Evolutionary conservation across 495 filamentous ascomycete genomes (phyloP), one percentile per base, ranked within the genome.

Genomic region (Lichina pygmaea): DNA sequence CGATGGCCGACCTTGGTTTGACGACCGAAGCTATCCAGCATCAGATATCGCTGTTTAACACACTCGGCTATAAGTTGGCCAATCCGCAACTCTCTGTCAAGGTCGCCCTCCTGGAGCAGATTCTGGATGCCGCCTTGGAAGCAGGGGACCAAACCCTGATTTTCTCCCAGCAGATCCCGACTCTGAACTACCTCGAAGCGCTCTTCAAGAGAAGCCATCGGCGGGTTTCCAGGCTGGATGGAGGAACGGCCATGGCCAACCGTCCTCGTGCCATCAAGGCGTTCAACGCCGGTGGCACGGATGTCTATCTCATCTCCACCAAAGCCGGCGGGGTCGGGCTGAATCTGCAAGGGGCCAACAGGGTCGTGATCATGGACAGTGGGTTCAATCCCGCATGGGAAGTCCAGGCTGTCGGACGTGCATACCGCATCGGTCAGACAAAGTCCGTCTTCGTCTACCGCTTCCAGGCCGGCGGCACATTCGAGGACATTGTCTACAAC

Each of bases 381-480:
- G 63, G 64, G 42, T 93, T 74, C 57, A 86, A 81, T 44, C 86
- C 86, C 0, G 66, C 68, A 6, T 68, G 73, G 57, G 86, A 94
- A 54, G 73, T 86, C 47, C 86, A 95, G 56, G 86, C 86, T 7
- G 70, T 95, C 46, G 86, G 83, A 8, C 69, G 86, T 51, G 78
- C 78, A 0, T 92, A 91, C 55, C 81, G 86, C 3, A 65, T 95
- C 16, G 86, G 86, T 0, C 86, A 95, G 53, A 59, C 57, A 13
- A 93, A 92, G 51, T 65, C 67, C 0, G 85, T 93, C 2, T 92
- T 66, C 57, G 82, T 94, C 3, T 95, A 95, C 55, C 78, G 79
- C n/a, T 72, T 95, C 44, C 59, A 78, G 17, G 62, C 72, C 11
- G 81, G 73, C 6, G 86, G 85, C 2, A 92, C 85, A 0, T 82